A percentile compares a stretch with the other conserved stretches of the same genome.
Conservation (phyloP, 129 eudicot species). For the Dittrichia graveolens region DNA sequence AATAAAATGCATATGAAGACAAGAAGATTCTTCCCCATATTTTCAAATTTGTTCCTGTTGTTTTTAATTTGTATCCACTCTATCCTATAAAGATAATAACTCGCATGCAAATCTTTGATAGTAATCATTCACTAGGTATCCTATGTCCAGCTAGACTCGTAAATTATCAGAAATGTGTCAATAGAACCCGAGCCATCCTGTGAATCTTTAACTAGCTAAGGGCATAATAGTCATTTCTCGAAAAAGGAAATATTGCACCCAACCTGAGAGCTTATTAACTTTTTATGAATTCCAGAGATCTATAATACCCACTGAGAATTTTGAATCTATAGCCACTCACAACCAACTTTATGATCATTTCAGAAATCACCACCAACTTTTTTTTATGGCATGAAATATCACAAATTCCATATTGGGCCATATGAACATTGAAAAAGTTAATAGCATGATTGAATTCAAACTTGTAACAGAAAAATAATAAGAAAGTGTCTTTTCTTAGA, state of each 20-base stretch:
- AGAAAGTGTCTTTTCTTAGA: no score
- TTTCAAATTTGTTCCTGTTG: neutral
- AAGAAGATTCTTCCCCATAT: constrained; percentile 33
- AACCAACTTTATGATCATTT: constrained; percentile 16
- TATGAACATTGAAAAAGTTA: neutral
- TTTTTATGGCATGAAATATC: neutral
- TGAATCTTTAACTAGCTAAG: neutral
- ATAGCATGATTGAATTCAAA: neutral
- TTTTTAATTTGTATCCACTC: constrained; percentile 1
- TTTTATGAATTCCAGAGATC: constrained; percentile 12
- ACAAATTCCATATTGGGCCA: neutral
- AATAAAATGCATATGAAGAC: constrained; percentile 19
- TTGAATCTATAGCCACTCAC: constrained; percentile 13
- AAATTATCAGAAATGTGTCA: neutral
- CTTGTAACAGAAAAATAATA: neutral
- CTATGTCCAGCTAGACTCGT: neutral
- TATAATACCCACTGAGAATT: constrained; percentile 28
- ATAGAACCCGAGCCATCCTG: neutral
- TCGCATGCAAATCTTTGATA: neutral
- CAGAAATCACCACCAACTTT: constrained; percentile 20
- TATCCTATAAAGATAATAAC: neutral
- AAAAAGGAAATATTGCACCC: constrained; percentile 12
- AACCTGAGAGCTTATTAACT: constrained; percentile 11
- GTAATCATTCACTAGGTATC: neutral
- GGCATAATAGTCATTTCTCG: neutral